These are phyloP conservation scores for Ormosia emarginata DNA, from an alignment of 306 rosid genomes.

Conservation along the genomic window DNA sequence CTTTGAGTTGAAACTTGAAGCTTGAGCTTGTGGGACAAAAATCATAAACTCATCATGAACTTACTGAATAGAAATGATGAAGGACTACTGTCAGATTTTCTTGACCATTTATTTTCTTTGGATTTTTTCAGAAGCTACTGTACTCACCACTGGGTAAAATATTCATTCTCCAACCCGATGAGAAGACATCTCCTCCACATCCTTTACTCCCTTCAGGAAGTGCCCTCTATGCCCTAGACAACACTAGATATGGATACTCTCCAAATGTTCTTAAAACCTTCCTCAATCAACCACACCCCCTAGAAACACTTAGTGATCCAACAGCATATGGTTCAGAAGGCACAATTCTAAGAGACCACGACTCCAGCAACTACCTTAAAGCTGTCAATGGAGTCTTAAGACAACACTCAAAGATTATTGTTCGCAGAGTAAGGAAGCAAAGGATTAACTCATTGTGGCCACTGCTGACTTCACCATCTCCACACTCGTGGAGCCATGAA, in stretches of 20 bases:
- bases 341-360: constrained; percentile 78
- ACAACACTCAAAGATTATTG: constrained; percentile 38
- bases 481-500: constrained; percentile 64
- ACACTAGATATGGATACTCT: constrained; percentile 47
- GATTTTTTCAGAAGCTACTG: constrained; percentile 57
- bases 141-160: constrained; percentile 81
- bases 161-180: constrained; percentile 82
- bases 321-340: constrained; percentile 89
- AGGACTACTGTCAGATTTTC: background rate
- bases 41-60: background rate
- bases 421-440: constrained; percentile 38
- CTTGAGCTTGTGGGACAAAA: background rate
- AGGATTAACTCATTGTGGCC: constrained; percentile 58
- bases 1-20: background rate
- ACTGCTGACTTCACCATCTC: constrained; percentile 58
- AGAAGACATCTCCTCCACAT: constrained; percentile 74
- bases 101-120: background rate
- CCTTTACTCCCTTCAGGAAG: constrained; percentile 69
- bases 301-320: constrained; percentile 85
- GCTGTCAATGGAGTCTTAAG: constrained; percentile 58
- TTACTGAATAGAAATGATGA: background rate
- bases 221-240: constrained; percentile 63
- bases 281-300: constrained; percentile 81
- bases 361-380: constrained; percentile 84
- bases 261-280: constrained; percentile 53